Conservation (phyloP, 2,329 filamentous ascomycete genomes). For the Fusarium sp. region DNA sequence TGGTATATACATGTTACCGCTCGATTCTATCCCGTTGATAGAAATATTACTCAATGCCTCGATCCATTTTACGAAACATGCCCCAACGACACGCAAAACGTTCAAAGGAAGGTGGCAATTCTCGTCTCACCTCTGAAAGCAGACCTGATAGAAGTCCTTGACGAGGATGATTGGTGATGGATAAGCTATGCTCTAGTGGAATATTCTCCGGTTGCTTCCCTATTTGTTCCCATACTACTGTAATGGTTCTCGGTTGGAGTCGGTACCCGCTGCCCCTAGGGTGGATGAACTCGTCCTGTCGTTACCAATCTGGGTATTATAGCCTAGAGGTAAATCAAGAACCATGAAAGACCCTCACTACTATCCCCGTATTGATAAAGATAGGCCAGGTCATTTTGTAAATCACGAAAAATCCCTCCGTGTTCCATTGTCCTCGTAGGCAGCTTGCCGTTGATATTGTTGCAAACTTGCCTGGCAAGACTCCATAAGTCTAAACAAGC, state of each 20-base stretch:
- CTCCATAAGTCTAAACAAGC: background rate
- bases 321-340: background rate
- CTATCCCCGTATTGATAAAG: background rate
- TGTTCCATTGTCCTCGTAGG: background rate
- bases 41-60: no score
- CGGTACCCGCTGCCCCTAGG: background rate
- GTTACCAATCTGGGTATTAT: background rate
- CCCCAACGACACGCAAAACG: background rate
- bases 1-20: background rate
- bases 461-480: background rate
- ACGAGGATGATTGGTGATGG: background rate
- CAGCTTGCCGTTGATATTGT: no score
- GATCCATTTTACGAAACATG: no score
- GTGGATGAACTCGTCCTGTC: background rate
- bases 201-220: background rate
- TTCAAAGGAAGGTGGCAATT: background rate
- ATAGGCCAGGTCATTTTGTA: background rate
- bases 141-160: background rate
- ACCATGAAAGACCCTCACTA: background rate
- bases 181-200: background rate
- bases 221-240: background rate
- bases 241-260: background rate
- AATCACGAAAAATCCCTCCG: background rate
- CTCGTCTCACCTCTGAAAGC: background rate
- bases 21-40: background rate